These are phyloP conservation scores for Zymoseptoria pseudotritici DNA, from an alignment of 2,329 filamentous ascomycete species.

Conservation along the genomic window DNA sequence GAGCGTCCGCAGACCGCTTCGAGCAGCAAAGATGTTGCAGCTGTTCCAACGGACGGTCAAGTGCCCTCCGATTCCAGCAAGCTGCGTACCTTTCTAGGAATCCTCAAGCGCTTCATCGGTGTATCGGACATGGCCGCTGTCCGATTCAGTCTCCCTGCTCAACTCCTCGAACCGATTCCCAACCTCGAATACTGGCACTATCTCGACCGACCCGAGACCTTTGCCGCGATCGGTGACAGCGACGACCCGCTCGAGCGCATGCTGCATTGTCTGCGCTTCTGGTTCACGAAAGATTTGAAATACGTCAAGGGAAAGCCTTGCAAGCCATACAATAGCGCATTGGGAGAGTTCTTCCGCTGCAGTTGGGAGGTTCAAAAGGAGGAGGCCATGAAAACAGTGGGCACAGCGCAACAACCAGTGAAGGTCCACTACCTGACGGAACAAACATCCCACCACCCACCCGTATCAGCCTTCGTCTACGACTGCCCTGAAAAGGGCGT, in stretches of 20 bases:
- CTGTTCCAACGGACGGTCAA: slow-evolving; percentile 31
- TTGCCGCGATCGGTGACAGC: slow-evolving; percentile 76
- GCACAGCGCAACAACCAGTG: slow-evolving; percentile 43
- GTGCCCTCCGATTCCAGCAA: slow-evolving; percentile 74
- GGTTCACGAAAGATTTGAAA: slow-evolving; percentile 99
- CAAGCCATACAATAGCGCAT: slow-evolving; percentile 96
- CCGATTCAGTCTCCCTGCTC: slow-evolving; percentile 89
- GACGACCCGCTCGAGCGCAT: slow-evolving; percentile 88
- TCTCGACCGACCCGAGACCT: slow-evolving; percentile 87
- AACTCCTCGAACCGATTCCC: slow-evolving; percentile 89
- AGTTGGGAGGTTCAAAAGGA: slow-evolving; percentile 90
- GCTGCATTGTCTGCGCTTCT: slow-evolving; percentile 90
- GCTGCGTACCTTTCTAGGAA: slow-evolving; percentile 78
- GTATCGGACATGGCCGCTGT: slow-evolving; percentile 93
- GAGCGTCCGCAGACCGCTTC: not conserved
- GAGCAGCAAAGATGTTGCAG: slow-evolving; percentile 3
- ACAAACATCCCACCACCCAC: slow-evolving; percentile 95
- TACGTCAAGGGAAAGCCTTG: slow-evolving; percentile 97
- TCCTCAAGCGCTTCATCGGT: slow-evolving; percentile 89
- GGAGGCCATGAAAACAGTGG: slow-evolving; percentile 44
- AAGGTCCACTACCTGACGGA: slow-evolving; percentile 92
- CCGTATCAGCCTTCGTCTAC: slow-evolving; percentile 91
- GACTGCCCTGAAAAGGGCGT: slow-evolving; percentile 88
- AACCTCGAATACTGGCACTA: slow-evolving; percentile 99
- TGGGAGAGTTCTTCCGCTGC: slow-evolving; percentile 97